These are phyloP conservation scores for Curvularia eragrostidis DNA, from an alignment of 2,329 filamentous ascomycete genomes.

Conservation along the genomic window DNA sequence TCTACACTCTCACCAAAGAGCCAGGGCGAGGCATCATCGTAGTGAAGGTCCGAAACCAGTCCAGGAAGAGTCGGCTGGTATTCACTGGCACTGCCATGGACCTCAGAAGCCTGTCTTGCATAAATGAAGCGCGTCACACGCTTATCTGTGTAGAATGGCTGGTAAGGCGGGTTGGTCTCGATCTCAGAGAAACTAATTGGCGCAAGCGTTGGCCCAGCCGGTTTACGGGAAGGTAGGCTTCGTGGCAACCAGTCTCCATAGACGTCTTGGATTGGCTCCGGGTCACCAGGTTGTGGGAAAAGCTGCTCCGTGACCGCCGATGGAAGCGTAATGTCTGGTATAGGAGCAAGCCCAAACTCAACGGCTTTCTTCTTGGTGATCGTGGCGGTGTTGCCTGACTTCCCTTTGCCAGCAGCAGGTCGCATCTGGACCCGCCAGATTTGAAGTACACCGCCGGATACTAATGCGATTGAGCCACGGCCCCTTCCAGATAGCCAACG, in stretches of 20 bases:
- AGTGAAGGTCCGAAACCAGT: constrained; percentile 41
- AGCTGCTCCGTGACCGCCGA: constrained; percentile 42
- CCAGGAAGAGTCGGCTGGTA: constrained; percentile 27
- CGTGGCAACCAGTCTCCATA: constrained; percentile 49
- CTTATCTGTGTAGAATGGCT: constrained; percentile 92
- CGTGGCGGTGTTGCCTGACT: constrained; percentile 49
- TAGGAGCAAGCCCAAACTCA: constrained; percentile 70
- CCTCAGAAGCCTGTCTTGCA: constrained; percentile 42
- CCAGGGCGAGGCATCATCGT: constrained; percentile 54
- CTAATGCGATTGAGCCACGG: constrained; percentile 68
- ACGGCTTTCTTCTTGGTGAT: constrained; percentile 65
- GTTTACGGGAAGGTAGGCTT: constrained; percentile 36
- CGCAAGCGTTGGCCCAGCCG: constrained; percentile 53
- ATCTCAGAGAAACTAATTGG: constrained; percentile 75
- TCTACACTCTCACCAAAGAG: constrained; percentile 61
- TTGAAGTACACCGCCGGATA: constrained; percentile 70
- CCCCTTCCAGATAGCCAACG: constrained; percentile 69
- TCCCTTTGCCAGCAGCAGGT: constrained; percentile 51
- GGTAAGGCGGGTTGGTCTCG: constrained; percentile 93
- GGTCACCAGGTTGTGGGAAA: constrained; percentile 37
- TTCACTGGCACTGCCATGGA: constrained; percentile 35
- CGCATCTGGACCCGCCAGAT: constrained; percentile 66
- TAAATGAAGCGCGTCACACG: constrained; percentile 81
- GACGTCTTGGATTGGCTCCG: constrained; percentile 28
- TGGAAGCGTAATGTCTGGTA: constrained; percentile 62